Evolutionary conservation across 352 stramenopile genomes (phyloP), one percentile per base, ranked within the genome.

Genomic region (Discostella stelligera): DNA sequence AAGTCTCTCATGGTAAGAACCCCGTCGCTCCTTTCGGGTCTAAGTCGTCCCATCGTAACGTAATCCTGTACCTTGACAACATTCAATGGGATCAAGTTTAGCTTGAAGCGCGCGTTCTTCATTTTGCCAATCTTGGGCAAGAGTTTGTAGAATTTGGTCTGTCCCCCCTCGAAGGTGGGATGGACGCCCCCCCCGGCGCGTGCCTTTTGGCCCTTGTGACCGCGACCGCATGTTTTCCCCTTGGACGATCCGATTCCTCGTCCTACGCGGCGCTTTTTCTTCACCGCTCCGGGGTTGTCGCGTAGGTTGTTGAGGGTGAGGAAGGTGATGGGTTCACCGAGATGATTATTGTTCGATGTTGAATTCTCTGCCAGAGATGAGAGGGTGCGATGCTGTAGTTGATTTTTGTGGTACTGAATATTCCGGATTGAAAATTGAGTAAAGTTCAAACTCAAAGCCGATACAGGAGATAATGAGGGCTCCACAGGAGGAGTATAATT

Each of bases 171-270:
- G 77, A 99, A 99, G 30, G 93, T 95, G n/a, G 94, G 90, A 0
- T 96, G 93, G 23, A 94, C 90, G 7, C 94, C 93, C 39, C 80
- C 80, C 13, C 96, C 96, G 11, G 89, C 86, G 56, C 97, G 91
- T 27, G 96, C 90, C 88, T 98, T 98, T 85, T 98, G 95, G 63
- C 97, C 96, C 87, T 99, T 99, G 85, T 99, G 96, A 56, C 97
- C 97, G 39, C 95, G 90, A 9, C 97, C 97, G 30, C 87, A 97
- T 8, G 97, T 99, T 72, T 91, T 93, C 21, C 87, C 87, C 62
- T 89, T 90, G 16, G 63, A 82, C 32, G 77, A 88, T 41, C 87
- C 87, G 62, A 90, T 90, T 50, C 87, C 87, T 30, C 87, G 77
- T n/a, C 87, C 87, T 27, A 93, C 70, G 14, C 87, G 75, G 32